Conservation (phyloP, 768 basidiomycete species). For the Cubamyces lactineus region DNA sequence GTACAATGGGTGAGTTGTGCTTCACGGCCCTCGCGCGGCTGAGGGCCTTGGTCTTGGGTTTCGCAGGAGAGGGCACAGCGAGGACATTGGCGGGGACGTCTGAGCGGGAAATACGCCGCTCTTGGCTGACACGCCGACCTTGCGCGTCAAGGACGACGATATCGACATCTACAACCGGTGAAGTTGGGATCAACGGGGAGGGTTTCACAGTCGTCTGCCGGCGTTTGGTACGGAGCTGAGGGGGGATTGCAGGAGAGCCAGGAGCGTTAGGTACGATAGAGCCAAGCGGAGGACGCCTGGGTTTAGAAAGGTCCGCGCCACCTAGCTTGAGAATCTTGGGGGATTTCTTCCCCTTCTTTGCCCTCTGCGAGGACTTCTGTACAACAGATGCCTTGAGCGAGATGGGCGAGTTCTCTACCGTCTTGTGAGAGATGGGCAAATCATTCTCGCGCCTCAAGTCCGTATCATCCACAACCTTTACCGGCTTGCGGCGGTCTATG, state of each 20-base stretch:
- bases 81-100: conserved; percentile 44
- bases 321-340: conserved; percentile 24
- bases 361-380: conserved; percentile 1
- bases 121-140: conserved; percentile 61
- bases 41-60: background rate
- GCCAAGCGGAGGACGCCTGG: conserved; percentile 45
- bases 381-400: background rate
- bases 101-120: conserved; percentile 58
- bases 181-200: conserved; percentile 39
- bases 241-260: conserved; percentile 41
- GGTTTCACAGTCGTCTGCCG: conserved; percentile 20
- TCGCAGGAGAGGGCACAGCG: conserved; percentile 3
- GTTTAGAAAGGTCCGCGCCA: conserved; percentile 14
- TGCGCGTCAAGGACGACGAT: conserved; percentile 66
- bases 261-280: conserved; percentile 42
- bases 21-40: background rate
- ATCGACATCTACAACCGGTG: conserved; percentile 62
- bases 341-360: conserved; percentile 18
- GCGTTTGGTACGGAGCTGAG: conserved; percentile 33
- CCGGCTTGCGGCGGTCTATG: conserved; percentile 7
- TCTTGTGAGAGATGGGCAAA: background rate
- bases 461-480: background rate
- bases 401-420: conserved; percentile 1
- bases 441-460: conserved; percentile 11
- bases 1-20: background rate